phyloP scores from a whole-genome alignment of 495 filamentous ascomycete genomes.

The Trichoderma erinaceum region DNA sequence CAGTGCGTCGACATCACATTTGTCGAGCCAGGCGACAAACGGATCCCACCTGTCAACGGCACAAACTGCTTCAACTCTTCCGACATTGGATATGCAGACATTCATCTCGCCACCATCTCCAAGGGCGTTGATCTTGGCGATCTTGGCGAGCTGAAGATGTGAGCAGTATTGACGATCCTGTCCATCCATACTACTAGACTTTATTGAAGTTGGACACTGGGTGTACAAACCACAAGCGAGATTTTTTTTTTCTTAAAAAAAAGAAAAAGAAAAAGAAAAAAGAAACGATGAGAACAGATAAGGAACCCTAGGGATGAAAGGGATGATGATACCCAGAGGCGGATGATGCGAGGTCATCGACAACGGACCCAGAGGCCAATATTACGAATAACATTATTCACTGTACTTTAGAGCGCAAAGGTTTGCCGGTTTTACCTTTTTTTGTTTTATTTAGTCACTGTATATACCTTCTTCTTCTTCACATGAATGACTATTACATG shows the following conservation, averaged over 20 bases:
- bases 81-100: conserved; percentile 8
- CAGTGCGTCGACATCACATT: conserved; percentile 15
- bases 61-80: conserved; percentile 16
- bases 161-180: not conserved
- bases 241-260: not conserved
- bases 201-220: no score
- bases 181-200: no score
- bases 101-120: conserved; percentile 1
- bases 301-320: not conserved
- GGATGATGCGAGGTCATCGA: not conserved
- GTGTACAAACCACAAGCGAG: no score
- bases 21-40: conserved; percentile 11
- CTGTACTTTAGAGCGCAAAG: not conserved
- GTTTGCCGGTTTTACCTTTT: not conserved
- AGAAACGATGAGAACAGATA: not conserved
- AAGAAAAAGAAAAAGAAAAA: not conserved
- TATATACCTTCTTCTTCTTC: not conserved
- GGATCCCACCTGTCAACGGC: not conserved
- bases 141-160: not conserved
- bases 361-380: not conserved
- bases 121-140: not conserved
- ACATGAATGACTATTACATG: not conserved
- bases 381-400: not conserved
- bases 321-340: not conserved
- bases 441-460: not conserved